Base-by-base conservation (phyloP, 2,329 filamentous ascomycete genomes). In the Calonectria crousiana region DNA sequence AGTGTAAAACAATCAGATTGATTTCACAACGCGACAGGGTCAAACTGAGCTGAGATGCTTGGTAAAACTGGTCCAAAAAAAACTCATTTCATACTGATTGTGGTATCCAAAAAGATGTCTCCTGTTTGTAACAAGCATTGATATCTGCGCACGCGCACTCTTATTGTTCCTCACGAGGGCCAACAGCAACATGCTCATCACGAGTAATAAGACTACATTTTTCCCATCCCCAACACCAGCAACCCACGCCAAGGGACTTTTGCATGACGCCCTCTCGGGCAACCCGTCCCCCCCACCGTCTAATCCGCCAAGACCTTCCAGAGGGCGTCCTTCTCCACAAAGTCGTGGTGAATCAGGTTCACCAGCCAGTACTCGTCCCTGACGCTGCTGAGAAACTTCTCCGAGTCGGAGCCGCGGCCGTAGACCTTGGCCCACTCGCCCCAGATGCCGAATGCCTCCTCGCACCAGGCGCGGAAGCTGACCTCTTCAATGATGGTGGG, bases 401-500 rank as follows among this genome's bases (percentile, higher is more conserved):
- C 92, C 73, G 93, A 95, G 67, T 91, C 88, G 3, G 93, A 94
- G 8, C 91, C 92, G 62, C 92, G 90, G n/a, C 92, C 92, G 84
- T 98, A 98, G 60, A 98, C 94, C 78, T 94, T 90, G 74, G 94
- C 93, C 97, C 97, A 99, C 87, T 98, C 97, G 52, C 89, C 91
- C 94, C 96, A 98, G 81, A 98, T 98, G 38, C 93, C 94, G 86
- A 97, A 99, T 1, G 97, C 96, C 88, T 99, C 97, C 82, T 98
- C 97, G 72, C 92, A 91, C 97, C 97, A 99, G 10, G 96, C 95
- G 75, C 92, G 90, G 89, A 98, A 98, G 83, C 94, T 97, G 67
- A 98, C 95, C 79, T 96, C 95, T 84, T 98, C 96, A 81, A 98
- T 98, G 82, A 98, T 98, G 2, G 96, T 98, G 4, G 96, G 96